Conservation (phyloP, 495 filamentous ascomycete genomes). For the Neurospora sp. region DNA sequence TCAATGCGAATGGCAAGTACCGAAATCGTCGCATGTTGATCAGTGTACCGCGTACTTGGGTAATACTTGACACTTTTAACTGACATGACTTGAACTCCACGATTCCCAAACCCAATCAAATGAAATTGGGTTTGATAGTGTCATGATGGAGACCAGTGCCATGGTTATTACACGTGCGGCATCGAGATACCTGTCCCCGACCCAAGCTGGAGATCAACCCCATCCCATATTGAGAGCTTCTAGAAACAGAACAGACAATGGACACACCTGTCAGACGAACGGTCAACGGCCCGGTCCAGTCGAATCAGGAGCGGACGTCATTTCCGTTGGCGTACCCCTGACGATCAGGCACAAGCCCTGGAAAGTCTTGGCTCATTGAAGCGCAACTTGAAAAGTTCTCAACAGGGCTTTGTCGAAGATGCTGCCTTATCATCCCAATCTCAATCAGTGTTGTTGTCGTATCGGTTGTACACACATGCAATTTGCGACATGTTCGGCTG, state of each 20-base stretch:
- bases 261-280: not conserved
- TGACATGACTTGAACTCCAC: not conserved
- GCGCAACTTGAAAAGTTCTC: not conserved
- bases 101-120: not conserved
- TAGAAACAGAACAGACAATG: not conserved
- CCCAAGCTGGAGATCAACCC: not conserved
- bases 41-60: not conserved
- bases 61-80: not conserved
- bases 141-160: not conserved
- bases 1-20: not conserved
- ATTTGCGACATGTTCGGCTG: not conserved
- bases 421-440: not conserved
- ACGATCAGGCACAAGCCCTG: not conserved
- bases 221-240: not conserved
- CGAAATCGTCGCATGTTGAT: not conserved
- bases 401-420: not conserved
- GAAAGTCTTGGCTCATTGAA: not conserved
- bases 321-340: not conserved
- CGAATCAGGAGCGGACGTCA: not conserved
- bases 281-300: not conserved
- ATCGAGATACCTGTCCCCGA: not conserved
- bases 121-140: not conserved
- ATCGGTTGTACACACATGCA: not conserved
- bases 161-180: not conserved
- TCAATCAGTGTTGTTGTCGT: not conserved